Evolutionary conservation across 768 basidiomycete genomes (phyloP), one percentile per base, ranked within the genome.

Genomic region (Panaeolus cyanescens): DNA sequence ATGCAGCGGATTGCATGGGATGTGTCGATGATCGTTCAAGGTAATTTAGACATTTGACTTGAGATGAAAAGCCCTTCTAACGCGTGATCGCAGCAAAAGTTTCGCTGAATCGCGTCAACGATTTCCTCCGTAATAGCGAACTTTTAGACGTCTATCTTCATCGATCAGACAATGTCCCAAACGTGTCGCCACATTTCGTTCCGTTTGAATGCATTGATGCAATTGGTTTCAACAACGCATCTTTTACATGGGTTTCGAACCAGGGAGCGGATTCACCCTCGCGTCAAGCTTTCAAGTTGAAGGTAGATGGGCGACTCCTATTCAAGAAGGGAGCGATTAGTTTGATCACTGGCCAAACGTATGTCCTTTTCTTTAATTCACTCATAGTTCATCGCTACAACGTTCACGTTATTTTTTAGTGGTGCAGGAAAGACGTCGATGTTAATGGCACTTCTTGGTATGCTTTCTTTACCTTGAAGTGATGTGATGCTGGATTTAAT

Each of bases 341-440:
- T 65, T 73, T 86, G 59, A 79, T 88, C 15, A 72, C 86, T 45
- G 86, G 87, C 2, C 82, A 85, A 9, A 87, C 87, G 70, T 71
- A 60, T 61, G 68, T 59, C 4, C n/a, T n/a, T n/a, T n/a, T n/a
- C n/a, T n/a, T n/a, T 8, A 0, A 5, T 15, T 39, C 6, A n/a
- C 57, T 45, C n/a, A n/a, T n/a, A n/a, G n/a, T n/a, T 33, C 25
- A 30, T 32, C 1, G 12, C 25, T 2, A 7, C 30, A n/a, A 13
- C 8, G 30, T 53, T 9, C 25, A 25, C 3, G 20, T 39, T 30
- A 17, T 19, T 30, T 53, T 30, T 32, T 30, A 65, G 65, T 56
- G 80, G 80, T 25, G 80, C 80, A 13, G 87, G 87, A 5, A 89
- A 88, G 72, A 88, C 88, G 0, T 85, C 84, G 1, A 67, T 88